phyloP scores from a whole-genome alignment of 1,139 yeast genomes.

The Pneumocystis carinii region DNA sequence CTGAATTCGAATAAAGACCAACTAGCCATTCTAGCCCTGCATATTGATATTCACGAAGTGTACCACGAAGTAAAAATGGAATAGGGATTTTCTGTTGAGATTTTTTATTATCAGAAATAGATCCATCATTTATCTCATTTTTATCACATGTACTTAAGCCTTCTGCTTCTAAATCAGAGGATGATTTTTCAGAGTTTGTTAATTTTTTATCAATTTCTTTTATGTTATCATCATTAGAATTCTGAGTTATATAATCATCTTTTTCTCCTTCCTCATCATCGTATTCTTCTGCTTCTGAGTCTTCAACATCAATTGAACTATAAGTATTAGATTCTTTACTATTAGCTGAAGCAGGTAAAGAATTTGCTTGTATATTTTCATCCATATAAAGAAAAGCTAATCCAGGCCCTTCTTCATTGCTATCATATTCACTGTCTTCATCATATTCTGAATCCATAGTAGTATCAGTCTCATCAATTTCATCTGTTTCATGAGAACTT shows the following conservation, averaged over 20 bases:
- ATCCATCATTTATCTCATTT: neutral
- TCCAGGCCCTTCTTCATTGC: constrained; percentile 12
- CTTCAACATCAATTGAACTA: constrained; percentile 1
- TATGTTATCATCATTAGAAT: neutral
- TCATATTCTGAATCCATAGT: constrained; percentile 5
- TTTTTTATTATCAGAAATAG: constrained; percentile 1
- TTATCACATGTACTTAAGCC: neutral
- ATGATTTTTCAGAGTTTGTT: neutral
- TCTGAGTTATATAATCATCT: neutral
- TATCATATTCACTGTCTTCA: neutral
- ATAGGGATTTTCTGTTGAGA: constrained; percentile 19
- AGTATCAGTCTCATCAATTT: constrained; percentile 6
- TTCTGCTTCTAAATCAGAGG: neutral
- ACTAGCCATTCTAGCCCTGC: constrained; percentile 97
- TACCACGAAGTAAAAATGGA: constrained; percentile 53
- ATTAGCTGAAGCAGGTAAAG: neutral
- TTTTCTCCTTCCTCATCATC: constrained; percentile 21
- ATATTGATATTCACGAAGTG: constrained; percentile 78
- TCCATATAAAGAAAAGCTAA: constrained; percentile 5
- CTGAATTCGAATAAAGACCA: constrained; percentile 75
- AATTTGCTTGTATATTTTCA: neutral
- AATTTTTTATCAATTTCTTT: neutral
- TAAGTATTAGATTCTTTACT: neutral
- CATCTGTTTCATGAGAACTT: constrained; percentile 8
- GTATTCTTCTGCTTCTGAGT: constrained; percentile 14